Conservation (phyloP, 1,284 basidiomycete genomes). For the Gomphus bonarii region DNA sequence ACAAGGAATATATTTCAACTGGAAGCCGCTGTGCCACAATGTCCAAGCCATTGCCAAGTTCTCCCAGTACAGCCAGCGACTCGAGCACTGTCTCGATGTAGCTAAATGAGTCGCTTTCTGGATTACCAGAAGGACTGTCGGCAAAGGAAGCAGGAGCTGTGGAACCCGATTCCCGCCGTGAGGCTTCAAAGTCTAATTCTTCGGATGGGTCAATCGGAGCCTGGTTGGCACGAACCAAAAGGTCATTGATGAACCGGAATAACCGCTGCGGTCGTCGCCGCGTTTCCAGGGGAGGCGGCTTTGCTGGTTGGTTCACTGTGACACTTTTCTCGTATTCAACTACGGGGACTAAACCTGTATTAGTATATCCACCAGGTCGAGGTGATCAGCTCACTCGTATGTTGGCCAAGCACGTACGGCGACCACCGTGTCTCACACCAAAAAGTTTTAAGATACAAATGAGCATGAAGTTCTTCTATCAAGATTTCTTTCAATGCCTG, state of each 20-base stretch:
- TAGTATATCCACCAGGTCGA: not conserved
- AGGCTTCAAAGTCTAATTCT: constrained; percentile 34
- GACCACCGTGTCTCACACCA: constrained; percentile 94
- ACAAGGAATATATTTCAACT: constrained; percentile 76
- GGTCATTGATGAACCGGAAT: constrained; percentile 57
- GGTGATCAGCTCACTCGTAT: constrained; percentile 43
- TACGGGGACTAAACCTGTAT: constrained; percentile 35
- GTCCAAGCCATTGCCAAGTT: constrained; percentile 81
- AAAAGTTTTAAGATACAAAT: constrained; percentile 95
- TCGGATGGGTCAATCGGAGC: constrained; percentile 59
- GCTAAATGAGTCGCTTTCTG: constrained; percentile 86
- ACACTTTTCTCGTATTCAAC: constrained; percentile 48
- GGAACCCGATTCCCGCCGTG: constrained; percentile 14
- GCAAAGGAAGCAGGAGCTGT: not conserved
- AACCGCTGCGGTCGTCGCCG: constrained; percentile 35
- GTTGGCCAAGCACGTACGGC: constrained; percentile 74
- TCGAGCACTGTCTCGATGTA: constrained; percentile 95
- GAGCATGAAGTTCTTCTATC: constrained; percentile 92
- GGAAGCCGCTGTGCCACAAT: constrained; percentile 76
- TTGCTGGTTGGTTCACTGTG: constrained; percentile 18
- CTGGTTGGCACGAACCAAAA: constrained; percentile 73
- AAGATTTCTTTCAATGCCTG: constrained; percentile 87
- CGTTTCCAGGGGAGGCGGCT: constrained; percentile 26
- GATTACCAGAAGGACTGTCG: constrained; percentile 36
- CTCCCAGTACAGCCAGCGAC: constrained; percentile 83